Percentiles rank a stretch among this genome's conserved stretches.
Conservation (phyloP, 106 monocot genomes). For the Dendrobium officinale region DNA sequence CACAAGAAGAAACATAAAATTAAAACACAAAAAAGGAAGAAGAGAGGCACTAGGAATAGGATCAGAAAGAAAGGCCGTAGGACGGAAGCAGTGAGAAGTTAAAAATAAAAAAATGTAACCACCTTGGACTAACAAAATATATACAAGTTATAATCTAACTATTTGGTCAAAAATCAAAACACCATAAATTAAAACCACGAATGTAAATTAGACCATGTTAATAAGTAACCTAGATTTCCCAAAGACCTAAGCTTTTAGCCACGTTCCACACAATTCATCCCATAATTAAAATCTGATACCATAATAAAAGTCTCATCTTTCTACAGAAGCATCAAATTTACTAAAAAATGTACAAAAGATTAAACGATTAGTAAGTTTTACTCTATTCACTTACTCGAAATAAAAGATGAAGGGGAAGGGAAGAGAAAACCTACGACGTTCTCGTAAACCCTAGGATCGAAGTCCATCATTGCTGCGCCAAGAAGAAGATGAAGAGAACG, state of each 20-base stretch:
- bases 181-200: not conserved
- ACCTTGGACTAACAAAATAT: not conserved
- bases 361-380: not conserved
- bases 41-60: not conserved
- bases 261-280: not conserved
- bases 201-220: not conserved
- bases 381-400: not conserved
- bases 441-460: conserved; percentile 10
- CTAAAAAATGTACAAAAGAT: not conserved
- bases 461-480: conserved; percentile 2
- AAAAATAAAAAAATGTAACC: too few relatives aligned
- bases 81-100: too few relatives aligned
- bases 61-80: not conserved
- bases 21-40: not conserved
- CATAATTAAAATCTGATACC: not conserved
- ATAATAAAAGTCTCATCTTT: not conserved
- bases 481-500: not conserved
- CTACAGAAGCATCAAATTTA: not conserved
- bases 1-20: not conserved
- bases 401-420: not conserved
- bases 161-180: not conserved
- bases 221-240: not conserved
- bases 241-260: not conserved
- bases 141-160: not conserved
- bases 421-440: conserved; percentile 5